A percentile compares a stretch with the other conserved stretches of the same genome.
Evolutionary conservation across 164 flowering plant species (phyloP).

Genomic region (Malania oleifera): DNA sequence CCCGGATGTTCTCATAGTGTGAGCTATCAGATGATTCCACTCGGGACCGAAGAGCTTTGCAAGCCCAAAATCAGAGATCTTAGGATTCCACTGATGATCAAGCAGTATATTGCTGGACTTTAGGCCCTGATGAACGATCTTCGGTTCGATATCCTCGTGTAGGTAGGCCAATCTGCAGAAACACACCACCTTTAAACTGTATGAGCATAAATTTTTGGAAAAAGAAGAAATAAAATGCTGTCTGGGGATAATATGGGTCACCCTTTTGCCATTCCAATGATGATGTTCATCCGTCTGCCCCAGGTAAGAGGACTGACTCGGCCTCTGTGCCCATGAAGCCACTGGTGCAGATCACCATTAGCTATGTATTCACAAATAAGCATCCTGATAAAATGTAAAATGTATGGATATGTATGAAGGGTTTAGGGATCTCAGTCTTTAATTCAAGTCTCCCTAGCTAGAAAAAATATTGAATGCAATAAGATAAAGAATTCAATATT

Average conservation of each 20-base stretch:
- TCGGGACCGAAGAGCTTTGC: slow-evolving; percentile 22
- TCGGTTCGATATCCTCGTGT: slow-evolving; percentile 48
- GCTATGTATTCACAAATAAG: slow-evolving; percentile 45
- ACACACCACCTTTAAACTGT: neutral
- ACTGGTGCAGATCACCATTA: slow-evolving; percentile 43
- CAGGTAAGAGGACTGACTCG: slow-evolving; percentile 40
- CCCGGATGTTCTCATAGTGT: slow-evolving; percentile 22
- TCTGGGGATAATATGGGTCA: slow-evolving; percentile 1
- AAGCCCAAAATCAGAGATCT: slow-evolving; percentile 40
- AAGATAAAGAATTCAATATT: too few species aligned
- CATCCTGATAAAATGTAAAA: slow-evolving; percentile 27
- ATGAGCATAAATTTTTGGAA: neutral
- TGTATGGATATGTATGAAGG: neutral
- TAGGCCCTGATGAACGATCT: slow-evolving; percentile 31
- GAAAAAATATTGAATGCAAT: too few species aligned
- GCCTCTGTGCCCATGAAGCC: slow-evolving; percentile 38
- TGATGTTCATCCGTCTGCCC: slow-evolving; percentile 39
- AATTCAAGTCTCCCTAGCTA: neutral
- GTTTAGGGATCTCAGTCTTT: neutral
- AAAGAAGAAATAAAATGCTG: neutral
- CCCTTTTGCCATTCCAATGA: slow-evolving; percentile 49
- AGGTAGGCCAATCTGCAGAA: slow-evolving; percentile 46
- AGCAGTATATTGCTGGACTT: slow-evolving; percentile 46
- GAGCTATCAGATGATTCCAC: slow-evolving; percentile 9
- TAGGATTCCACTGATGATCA: slow-evolving; percentile 51